These are phyloP conservation scores for Scleromitrula shiraiana DNA, from an alignment of 2,329 filamentous ascomycete genomes.

Conservation along the genomic window DNA sequence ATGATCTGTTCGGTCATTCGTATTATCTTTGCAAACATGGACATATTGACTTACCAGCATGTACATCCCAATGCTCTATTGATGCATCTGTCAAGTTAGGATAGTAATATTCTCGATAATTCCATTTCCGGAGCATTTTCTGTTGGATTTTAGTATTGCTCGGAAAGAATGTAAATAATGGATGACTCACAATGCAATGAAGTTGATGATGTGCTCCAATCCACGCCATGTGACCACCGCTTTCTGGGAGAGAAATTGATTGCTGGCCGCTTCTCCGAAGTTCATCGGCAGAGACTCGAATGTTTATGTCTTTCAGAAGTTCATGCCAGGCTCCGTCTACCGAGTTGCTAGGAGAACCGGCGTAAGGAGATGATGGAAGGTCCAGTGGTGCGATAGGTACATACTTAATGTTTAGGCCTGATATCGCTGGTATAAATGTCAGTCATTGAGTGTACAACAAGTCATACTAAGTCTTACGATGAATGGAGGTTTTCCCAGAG, in stretches of 20 bases:
- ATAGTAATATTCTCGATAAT: slow-evolving; percentile 1
- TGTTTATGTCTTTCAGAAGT: slow-evolving; percentile 6
- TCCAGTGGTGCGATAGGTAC: background rate
- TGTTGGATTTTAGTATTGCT: background rate
- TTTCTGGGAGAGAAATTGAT: slow-evolving; percentile 2
- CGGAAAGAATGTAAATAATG: background rate
- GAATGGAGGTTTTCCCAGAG: background rate
- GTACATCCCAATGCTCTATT: slow-evolving; percentile 2
- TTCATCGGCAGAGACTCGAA: slow-evolving; percentile 6
- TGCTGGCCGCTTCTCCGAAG: background rate
- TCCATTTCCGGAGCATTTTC: slow-evolving; percentile 5
- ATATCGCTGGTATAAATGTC: background rate
- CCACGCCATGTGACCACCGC: slow-evolving; percentile 2
- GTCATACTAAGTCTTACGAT: background rate
- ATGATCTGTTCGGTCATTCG: background rate
- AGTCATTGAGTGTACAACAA: background rate
- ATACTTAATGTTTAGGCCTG: background rate
- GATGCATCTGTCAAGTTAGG: slow-evolving; percentile 1
- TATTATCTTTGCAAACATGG: no score
- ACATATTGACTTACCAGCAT: background rate
- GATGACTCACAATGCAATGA: background rate
- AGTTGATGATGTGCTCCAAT: slow-evolving; percentile 4
- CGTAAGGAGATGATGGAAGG: slow-evolving; percentile 3
- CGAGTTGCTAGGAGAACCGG: background rate
- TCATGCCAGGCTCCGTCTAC: slow-evolving; percentile 12